Evolutionary conservation across 169 alveolate species (phyloP), one percentile per base, ranked within the genome.

Genomic region (Eimeria acervulina): DNA sequence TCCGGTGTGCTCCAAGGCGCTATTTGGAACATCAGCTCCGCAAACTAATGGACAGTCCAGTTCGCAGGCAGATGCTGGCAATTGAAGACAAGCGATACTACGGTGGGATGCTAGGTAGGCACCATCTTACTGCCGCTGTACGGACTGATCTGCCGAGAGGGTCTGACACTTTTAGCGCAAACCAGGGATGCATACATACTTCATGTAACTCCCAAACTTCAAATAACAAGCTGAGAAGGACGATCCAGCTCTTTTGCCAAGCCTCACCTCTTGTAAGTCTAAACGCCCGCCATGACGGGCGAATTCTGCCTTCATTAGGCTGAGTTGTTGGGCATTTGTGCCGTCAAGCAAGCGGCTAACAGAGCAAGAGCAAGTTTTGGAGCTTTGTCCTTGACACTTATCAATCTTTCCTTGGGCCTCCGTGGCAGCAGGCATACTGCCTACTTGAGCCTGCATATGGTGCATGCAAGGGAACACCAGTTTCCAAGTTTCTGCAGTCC

Each of bases 271-370:
- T 33, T 85, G 93, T 23, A 85, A 33, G 40, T 85, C 78, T 85
- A 85, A 61, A 5, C 93, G 78, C 28, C 93, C 93, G 40, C 93
- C 93, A 23, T 85, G 93, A 12, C 78, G 74, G 31, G 93, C 93
- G 28, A 85, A 85, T 36, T 85, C 93, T 31, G 93, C 52, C 93
- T 59, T 51, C 93, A 85, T 85, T 17, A 85, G 1, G 42, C 44
- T 59, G 19, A 85, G 78, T 33, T 85, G 93, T 33, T 85, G 81
- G 55, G 93, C 93, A 36, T 59, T 85, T 7, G 80, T 85, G 81
- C 93, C 78, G 7, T 59, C 66, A 31, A 85, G 93, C 59, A 85
- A 36, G 36, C 93, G 74, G 59, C 93, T 59, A 52, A 85, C 78
- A 31, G 93, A 85, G 59, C 93, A 85, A 10, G 93, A 59, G 40